These are phyloP conservation scores for Calonectria pseudoreteaudii DNA, from an alignment of 2,329 filamentous ascomycete genomes.

Conservation along the genomic window DNA sequence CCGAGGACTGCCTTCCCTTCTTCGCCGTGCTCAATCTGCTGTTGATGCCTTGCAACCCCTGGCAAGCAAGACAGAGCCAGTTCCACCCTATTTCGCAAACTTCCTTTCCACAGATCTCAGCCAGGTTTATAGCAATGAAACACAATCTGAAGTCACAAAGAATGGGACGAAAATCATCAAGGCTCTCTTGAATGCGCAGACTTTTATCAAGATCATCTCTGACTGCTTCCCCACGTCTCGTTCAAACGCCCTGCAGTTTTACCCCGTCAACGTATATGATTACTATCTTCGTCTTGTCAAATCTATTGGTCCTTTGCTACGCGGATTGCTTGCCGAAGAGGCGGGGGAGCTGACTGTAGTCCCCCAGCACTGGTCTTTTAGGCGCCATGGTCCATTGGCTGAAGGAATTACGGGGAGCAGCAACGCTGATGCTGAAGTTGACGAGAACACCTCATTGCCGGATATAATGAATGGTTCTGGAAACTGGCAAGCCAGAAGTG, in stretches of 20 bases:
- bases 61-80: constrained; percentile 60
- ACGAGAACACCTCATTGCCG: constrained; percentile 45
- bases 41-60: constrained; percentile 77
- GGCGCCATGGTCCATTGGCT: constrained; percentile 44
- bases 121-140: constrained; percentile 47
- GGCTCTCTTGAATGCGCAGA: constrained; percentile 80
- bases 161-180: constrained; percentile 84
- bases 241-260: constrained; percentile 74
- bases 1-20: constrained; percentile 82
- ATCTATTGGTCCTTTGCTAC: constrained; percentile 81
- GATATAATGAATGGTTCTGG: constrained; percentile 46
- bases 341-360: constrained; percentile 79
- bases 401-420: constrained; percentile 35
- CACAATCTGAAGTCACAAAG: constrained; percentile 55
- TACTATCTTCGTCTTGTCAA: constrained; percentile 81
- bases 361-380: constrained; percentile 72
- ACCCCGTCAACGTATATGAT: constrained; percentile 84
- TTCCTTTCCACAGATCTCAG: constrained; percentile 65
- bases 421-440: constrained; percentile 41
- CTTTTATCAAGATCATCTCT: constrained; percentile 79
- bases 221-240: constrained; percentile 79
- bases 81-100: constrained; percentile 77
- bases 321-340: constrained; percentile 87
- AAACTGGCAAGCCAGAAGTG: constrained; percentile 41
- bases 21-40: constrained; percentile 78